phyloP scores from a whole-genome alignment of 257 asterid genomes.

The Plantago elongata region DNA sequence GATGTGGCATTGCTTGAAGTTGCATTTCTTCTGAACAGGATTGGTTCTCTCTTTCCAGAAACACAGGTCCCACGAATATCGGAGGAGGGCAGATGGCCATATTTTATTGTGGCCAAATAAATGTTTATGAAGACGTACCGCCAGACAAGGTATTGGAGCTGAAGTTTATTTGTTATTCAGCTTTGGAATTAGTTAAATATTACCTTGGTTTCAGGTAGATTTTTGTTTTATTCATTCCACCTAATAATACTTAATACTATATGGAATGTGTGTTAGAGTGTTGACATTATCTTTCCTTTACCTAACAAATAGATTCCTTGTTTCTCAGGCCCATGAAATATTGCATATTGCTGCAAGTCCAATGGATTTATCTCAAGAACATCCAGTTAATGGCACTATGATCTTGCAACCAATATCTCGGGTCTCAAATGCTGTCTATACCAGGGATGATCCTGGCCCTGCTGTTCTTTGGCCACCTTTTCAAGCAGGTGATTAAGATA shows the following conservation, averaged over 20 bases:
- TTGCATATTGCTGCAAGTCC: slow-evolving; percentile 88
- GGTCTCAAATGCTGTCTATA: slow-evolving; percentile 41
- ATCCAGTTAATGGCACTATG: slow-evolving; percentile 37
- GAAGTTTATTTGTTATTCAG: slow-evolving; percentile 3
- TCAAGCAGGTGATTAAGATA: slow-evolving; percentile 51
- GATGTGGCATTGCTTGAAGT: slow-evolving; percentile 9
- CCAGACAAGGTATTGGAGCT: slow-evolving; percentile 61
- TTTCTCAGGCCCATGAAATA: slow-evolving; percentile 61
- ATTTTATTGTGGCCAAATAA: slow-evolving; percentile 83
- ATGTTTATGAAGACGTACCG: slow-evolving; percentile 86
- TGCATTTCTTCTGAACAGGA: slow-evolving; percentile 14
- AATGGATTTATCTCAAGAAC: slow-evolving; percentile 50
- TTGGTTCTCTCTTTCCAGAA: slow-evolving; percentile 38
- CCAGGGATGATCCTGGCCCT: slow-evolving; percentile 47
- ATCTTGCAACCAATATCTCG: slow-evolving; percentile 45
- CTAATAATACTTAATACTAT: not conserved
- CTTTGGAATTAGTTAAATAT: slow-evolving; percentile 2
- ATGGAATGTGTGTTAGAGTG: no score
- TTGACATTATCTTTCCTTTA: slow-evolving; percentile 8
- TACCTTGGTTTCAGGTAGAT: slow-evolving; percentile 1
- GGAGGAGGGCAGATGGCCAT: slow-evolving; percentile 83
- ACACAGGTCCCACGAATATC: slow-evolving; percentile 34
- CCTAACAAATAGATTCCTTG: slow-evolving; percentile 16
- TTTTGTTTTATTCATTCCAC: slow-evolving; percentile 6
- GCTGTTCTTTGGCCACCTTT: slow-evolving; percentile 45